phyloP scores from a whole-genome alignment of 768 basidiomycete genomes.

The Tricholoma terreum region DNA sequence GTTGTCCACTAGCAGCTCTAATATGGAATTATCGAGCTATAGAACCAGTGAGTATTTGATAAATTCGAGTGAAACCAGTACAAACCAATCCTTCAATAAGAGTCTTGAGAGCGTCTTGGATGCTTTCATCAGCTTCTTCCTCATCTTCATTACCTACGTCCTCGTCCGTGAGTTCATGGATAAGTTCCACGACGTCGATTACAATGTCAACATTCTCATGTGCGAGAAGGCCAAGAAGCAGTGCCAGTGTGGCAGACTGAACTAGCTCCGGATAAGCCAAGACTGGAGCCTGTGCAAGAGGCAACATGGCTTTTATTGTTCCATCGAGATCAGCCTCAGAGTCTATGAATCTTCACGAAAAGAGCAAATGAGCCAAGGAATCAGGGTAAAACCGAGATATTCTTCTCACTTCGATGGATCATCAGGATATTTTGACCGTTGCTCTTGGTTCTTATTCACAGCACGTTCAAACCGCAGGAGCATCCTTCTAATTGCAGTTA shows the following conservation, averaged over 20 bases:
- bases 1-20: conserved; percentile 90
- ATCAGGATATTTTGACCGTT: conserved; percentile 91
- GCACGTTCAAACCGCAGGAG: conserved; percentile 83
- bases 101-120: conserved; percentile 67
- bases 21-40: conserved; percentile 77
- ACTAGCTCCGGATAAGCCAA: conserved; percentile 90
- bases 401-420: conserved; percentile 80
- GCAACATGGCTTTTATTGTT: conserved; percentile 83
- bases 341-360: conserved; percentile 84
- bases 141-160: conserved; percentile 81
- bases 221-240: conserved; percentile 81
- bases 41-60: conserved; percentile 6
- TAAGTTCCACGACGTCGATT: conserved; percentile 89
- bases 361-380: not conserved
- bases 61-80: conserved; percentile 12
- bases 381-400: not conserved
- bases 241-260: conserved; percentile 62
- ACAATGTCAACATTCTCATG: conserved; percentile 98
- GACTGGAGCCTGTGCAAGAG: conserved; percentile 79
- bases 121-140: conserved; percentile 59
- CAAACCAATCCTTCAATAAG: conserved; percentile 76
- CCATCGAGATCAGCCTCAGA: conserved; percentile 94
- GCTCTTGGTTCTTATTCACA: conserved; percentile 92
- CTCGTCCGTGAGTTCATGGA: conserved; percentile 95
- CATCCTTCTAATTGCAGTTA: conserved; percentile 68